Base-by-base conservation (phyloP, 2,329 filamentous ascomycete species). In the Clonostachys sp. region DNA sequence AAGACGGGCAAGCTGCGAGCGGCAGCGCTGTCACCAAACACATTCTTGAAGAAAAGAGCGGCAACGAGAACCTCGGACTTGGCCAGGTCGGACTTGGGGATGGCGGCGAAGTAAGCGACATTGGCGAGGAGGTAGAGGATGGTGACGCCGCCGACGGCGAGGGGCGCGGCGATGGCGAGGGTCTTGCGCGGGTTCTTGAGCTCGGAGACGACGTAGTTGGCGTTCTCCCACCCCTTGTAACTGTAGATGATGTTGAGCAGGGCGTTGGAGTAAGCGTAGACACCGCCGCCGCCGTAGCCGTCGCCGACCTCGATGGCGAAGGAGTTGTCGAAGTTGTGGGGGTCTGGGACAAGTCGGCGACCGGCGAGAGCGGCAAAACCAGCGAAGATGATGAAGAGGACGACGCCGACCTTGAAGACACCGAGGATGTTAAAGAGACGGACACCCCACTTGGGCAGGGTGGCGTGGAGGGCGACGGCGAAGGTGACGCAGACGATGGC, bases 161-260 rank as follows among this genome's bases (percentile, higher is more conserved):
- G 57, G 0, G 80, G 81, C 0, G 78, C 80, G 1, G 80, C 80
- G 45, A 81, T 65, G 2, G 71, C 58, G 6, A 83, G 68, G 0
- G 80, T 83, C 54, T 71, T 73, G 33, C 67, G 70, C 0, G 79
- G 79, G 41, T 77, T 71, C 52, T 73, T 77, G 34, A 84, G 64
- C 55, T 85, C 81, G 50, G 73, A 68, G 4, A 84, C 62, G 3
- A 83, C 80, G 50, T 84, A 83, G 61, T 82, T 83, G 33, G 79
- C 79, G 48, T 82, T 83, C 55, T 81, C 78, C 80, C 80, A 85
- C 5, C 81, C 81, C 53, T 78, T 80, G 65, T 82, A 84, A 13
- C 74, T 79, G 64, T 83, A 82, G 14, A 83, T 68, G 47, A 83
- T 77, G 30, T 75, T 75, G 5, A 84, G 66, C 12, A 84, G 65